phyloP scores from a whole-genome alignment of 257 asterid genomes.

The Anisodus tanguticus region DNA sequence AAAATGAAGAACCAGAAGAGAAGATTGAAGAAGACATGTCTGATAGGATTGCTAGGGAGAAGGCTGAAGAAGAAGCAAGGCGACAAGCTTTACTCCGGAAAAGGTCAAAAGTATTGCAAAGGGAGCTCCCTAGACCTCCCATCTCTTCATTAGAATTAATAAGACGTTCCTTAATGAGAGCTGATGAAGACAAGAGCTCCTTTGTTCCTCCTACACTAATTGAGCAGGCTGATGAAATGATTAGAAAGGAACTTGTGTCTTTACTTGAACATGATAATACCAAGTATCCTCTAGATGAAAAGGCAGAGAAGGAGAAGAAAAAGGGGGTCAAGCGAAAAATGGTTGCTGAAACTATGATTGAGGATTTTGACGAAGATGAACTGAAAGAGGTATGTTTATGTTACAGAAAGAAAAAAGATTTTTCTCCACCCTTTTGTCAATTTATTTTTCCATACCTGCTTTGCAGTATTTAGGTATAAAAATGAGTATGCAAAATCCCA shows the following conservation, averaged over 20 bases:
- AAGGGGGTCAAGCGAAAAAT: constrained; percentile 70
- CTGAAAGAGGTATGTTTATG: constrained; percentile 71
- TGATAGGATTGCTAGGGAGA: constrained; percentile 90
- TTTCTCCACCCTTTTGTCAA: not conserved
- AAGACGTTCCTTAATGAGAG: constrained; percentile 62
- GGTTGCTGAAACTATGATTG: constrained; percentile 61
- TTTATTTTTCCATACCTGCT: not conserved
- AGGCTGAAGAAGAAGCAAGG: constrained; percentile 93
- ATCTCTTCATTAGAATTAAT: constrained; percentile 76
- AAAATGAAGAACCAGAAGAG: constrained; percentile 92
- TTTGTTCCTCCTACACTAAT: constrained; percentile 87
- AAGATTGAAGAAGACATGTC: constrained; percentile 99
- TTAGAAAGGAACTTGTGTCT: constrained; percentile 79
- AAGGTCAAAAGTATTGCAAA: constrained; percentile 92
- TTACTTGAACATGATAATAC: constrained; percentile 91
- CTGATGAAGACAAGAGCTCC: constrained; percentile 91
- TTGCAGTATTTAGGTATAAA: not conserved
- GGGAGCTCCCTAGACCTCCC: constrained; percentile 99
- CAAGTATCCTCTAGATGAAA: constrained; percentile 84
- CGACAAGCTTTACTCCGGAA: constrained; percentile 79
- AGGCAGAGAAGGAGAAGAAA: constrained; percentile 77
- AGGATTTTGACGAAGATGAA: constrained; percentile 79
- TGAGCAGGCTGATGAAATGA: constrained; percentile 96
- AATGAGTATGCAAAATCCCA: not conserved
- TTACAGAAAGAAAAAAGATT: constrained; percentile 6